phyloP scores from a whole-genome alignment of 257 asterid species.

The Plantago elongata region DNA sequence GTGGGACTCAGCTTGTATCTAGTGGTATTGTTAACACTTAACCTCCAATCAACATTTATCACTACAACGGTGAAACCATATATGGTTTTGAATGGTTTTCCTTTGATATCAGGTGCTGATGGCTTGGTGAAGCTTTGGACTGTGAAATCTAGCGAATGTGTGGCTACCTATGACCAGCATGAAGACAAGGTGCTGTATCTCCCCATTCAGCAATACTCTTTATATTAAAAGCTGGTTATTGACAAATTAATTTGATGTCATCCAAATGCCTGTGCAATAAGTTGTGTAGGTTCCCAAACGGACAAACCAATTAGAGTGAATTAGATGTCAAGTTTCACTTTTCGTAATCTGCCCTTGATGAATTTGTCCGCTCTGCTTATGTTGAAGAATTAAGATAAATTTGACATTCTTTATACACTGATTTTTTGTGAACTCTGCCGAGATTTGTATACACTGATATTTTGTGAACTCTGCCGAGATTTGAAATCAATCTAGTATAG shows the following conservation, averaged over 20 bases:
- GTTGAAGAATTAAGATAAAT: too few species aligned
- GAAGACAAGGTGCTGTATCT: slow-evolving; percentile 72
- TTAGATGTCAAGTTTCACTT: too few species aligned
- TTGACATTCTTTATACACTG: too few species aligned
- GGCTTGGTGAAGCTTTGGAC: slow-evolving; percentile 98
- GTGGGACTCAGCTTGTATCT: slow-evolving; percentile 89
- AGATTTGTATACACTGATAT: too few species aligned
- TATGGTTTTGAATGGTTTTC: slow-evolving; percentile 18
- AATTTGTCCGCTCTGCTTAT: too few species aligned
- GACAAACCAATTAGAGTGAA: too few species aligned
- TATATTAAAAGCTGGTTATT: background rate
- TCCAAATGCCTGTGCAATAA: too few species aligned
- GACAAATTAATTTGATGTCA: background rate
- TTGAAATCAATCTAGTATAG: too few species aligned
- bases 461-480: too few species aligned
- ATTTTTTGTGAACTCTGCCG: too few species aligned
- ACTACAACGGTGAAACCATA: slow-evolving; percentile 9
- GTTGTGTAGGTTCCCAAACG: too few species aligned
- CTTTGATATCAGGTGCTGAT: slow-evolving; percentile 68
- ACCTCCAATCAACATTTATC: slow-evolving; percentile 3
- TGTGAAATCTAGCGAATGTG: slow-evolving; percentile 75
- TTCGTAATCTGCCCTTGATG: too few species aligned
- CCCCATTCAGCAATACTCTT: slow-evolving; percentile 2
- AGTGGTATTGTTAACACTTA: slow-evolving; percentile 52
- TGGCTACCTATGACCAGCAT: slow-evolving; percentile 94